Conservation (phyloP, 192 early-diverging fungal genomes). For the Backusella morwellensis region DNA sequence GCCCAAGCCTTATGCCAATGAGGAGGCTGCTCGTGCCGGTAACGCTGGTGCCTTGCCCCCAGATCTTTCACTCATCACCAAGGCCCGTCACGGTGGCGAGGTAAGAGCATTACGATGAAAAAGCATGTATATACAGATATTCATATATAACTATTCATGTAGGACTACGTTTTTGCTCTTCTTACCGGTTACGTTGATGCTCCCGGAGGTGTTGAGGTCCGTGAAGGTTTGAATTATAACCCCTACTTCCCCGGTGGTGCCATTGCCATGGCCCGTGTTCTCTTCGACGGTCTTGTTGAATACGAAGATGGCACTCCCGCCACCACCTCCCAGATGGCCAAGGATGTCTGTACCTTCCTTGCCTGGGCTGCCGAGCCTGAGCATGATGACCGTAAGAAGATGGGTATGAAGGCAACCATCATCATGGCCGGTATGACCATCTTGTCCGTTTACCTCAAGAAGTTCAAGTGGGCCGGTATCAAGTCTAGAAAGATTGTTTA, state of each 20-base stretch:
- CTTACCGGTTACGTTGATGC: slow-evolving; percentile 94
- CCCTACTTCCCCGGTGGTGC: slow-evolving; percentile 98
- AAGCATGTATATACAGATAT: not conserved
- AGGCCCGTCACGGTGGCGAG: slow-evolving; percentile 92
- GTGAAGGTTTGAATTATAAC: slow-evolving; percentile 98
- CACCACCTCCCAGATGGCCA: slow-evolving; percentile 94
- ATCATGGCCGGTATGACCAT: slow-evolving; percentile 68
- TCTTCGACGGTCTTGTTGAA: slow-evolving; percentile 94
- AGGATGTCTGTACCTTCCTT: slow-evolving; percentile 94
- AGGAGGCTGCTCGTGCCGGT: slow-evolving; percentile 93
- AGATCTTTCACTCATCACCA: slow-evolving; percentile 91
- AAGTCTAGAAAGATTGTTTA: slow-evolving; percentile 95
- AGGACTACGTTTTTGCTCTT: slow-evolving; percentile 95
- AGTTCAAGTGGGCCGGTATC: slow-evolving; percentile 88
- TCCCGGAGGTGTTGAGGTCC: slow-evolving; percentile 88
- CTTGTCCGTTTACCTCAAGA: slow-evolving; percentile 87
- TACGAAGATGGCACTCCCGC: slow-evolving; percentile 97
- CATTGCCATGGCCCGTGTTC: slow-evolving; percentile 92
- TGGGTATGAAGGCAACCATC: slow-evolving; percentile 86
- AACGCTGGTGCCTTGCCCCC: slow-evolving; percentile 96
- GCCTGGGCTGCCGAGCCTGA: slow-evolving; percentile 97
- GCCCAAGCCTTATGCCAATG: slow-evolving; percentile 91
- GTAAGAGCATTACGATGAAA: slow-evolving; percentile 35
- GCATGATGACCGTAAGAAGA: slow-evolving; percentile 94
- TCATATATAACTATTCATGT: not conserved